Evolutionary conservation across 192 early-diverging fungal species (phyloP), one percentile per base, ranked within the genome.

Genomic region (Umbelopsis ramanniana): DNA sequence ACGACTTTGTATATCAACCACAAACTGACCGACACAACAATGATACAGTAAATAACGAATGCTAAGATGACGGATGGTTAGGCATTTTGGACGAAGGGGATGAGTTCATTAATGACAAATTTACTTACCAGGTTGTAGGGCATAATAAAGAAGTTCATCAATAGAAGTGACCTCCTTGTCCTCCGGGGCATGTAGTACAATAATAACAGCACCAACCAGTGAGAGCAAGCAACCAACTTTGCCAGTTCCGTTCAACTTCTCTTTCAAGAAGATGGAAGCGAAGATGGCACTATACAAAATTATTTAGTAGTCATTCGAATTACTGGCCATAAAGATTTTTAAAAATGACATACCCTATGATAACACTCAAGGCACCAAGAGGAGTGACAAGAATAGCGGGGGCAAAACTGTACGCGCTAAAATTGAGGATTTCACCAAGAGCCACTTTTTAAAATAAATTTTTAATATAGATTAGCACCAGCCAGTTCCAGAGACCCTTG

Each of bases 371-470:
- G 29, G 95, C 94, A 38, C 96, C 96, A 67, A 97, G 83, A 19
- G 96, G 96, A 40, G 96, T 98, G 6, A 98, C 95, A 52, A 98
- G 85, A 77, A 98, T 96, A 46, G 96, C 95, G 2, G 96, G 96
- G 50, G 95, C 95, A 88, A 94, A 98, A 43, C 93, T 92, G 77
- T 98, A 98, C 14, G 96, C 96, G 10, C 90, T 88, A 90, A 97
- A 96, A 84, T 97, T 97, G 75, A 92, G 89, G 70, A 94, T 83
- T 84, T 98, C 96, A 68, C 96, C 96, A 37, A 95, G 74, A 7
- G 91, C 90, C 96, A 98, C 93, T 94, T 17, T 17, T 43, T 45
- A 68, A 29, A 47, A 43, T 17, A 33, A 69, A 46, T 72, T 52
- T 43, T n/a, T 19, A 55, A 50, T 29, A 43, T 74, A 54, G 46